Conservation (phyloP, 352 stramenopile genomes). For the Pythium sp. region DNA sequence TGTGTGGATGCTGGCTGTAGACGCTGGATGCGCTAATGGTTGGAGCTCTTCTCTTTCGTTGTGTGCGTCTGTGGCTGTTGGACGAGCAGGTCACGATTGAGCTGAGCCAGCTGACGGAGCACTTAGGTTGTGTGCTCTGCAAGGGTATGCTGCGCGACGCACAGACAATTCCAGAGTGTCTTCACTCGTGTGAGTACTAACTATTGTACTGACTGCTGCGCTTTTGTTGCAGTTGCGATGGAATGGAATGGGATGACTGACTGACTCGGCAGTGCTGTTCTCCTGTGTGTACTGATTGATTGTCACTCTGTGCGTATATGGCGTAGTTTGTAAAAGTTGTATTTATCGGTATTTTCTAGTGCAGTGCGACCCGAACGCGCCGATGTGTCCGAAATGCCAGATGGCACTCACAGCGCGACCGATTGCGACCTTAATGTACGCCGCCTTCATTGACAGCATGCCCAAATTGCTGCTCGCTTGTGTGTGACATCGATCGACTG, state of each 20-base stretch:
- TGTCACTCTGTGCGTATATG: not conserved
- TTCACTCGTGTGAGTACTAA: slow-evolving; percentile 65
- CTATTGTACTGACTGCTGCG: not conserved
- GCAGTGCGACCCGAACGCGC: slow-evolving; percentile 41
- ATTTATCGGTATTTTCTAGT: slow-evolving; percentile 78
- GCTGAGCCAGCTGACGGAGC: slow-evolving; percentile 51
- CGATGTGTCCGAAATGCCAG: slow-evolving; percentile 58
- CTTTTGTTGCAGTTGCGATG: not conserved
- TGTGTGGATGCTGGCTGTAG: not conserved
- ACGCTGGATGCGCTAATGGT: not conserved
- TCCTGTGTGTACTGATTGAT: not conserved
- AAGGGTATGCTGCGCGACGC: slow-evolving; percentile 65
- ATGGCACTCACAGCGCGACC: slow-evolving; percentile 50
- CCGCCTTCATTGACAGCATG: not conserved
- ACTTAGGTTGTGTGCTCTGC: slow-evolving; percentile 69
- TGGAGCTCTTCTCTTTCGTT: not conserved
- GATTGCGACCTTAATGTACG: slow-evolving; percentile 65
- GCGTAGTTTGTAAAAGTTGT: slow-evolving; percentile 83
- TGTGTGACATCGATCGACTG: not conserved
- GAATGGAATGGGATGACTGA: not conserved
- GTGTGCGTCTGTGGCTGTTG: slow-evolving; percentile 10
- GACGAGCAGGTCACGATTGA: slow-evolving; percentile 42
- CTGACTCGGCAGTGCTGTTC: not conserved
- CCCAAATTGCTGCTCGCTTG: not conserved
- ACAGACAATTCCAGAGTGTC: slow-evolving; percentile 79